Evolutionary conservation across 2,329 filamentous ascomycete species (phyloP).

Genomic region (Colletotrichum australisinense): DNA sequence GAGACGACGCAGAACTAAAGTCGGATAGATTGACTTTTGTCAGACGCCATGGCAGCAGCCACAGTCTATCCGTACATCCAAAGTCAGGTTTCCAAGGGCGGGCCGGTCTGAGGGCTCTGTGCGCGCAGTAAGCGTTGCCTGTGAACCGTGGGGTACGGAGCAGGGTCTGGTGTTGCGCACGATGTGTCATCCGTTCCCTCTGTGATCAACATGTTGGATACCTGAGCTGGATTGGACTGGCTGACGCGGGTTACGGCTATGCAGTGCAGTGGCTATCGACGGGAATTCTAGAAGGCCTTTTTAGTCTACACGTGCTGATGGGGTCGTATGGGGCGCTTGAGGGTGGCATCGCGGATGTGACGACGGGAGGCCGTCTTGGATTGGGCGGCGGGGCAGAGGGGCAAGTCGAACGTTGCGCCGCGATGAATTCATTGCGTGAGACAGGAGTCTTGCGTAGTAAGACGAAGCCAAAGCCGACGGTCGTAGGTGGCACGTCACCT

Average conservation of each 20-base stretch:
- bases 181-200: conserved; percentile 28
- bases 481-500: neutral
- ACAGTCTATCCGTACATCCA: neutral
- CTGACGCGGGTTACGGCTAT: conserved; percentile 1
- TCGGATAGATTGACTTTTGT: conserved; percentile 17
- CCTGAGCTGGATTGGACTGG: neutral
- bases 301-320: neutral
- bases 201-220: conserved; percentile 4
- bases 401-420: neutral
- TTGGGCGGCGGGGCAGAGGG: neutral
- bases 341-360: conserved; percentile 23
- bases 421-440: conserved; percentile 7
- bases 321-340: conserved; percentile 4
- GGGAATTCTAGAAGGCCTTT: conserved; percentile 2
- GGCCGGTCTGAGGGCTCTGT: conserved; percentile 19
- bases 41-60: neutral
- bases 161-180: conserved; percentile 6
- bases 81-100: neutral
- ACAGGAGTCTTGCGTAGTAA: conserved; percentile 12
- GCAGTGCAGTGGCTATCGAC: conserved; percentile 6
- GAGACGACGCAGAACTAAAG: conserved; percentile 1
- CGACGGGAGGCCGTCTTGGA: conserved; percentile 13
- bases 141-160: conserved; percentile 23
- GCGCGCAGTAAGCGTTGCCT: conserved; percentile 5
- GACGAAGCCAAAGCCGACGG: neutral